These are phyloP conservation scores for Schizonepeta tenuifolia DNA, from an alignment of 257 asterid genomes.

Conservation along the genomic window DNA sequence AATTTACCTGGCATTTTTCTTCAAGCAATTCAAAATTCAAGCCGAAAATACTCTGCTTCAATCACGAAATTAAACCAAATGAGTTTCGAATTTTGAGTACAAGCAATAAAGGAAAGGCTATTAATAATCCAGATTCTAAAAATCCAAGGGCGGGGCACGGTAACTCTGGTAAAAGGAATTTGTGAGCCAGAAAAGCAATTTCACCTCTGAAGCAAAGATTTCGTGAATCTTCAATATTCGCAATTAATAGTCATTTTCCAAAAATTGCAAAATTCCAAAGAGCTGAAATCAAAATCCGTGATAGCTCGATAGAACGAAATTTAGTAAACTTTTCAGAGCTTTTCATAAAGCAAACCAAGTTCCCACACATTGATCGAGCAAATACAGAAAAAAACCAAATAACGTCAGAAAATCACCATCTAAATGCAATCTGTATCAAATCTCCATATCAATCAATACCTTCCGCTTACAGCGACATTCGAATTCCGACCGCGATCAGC, in stretches of 20 bases:
- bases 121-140: conserved; percentile 22
- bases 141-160: conserved; percentile 25
- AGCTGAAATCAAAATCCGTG: conserved; percentile 26
- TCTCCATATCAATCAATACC: conserved; percentile 29
- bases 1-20: conserved; percentile 71
- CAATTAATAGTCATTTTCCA: conserved; percentile 34
- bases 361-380: conserved; percentile 31
- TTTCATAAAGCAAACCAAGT: conserved; percentile 27
- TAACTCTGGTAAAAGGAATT: not conserved
- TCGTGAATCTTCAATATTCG: conserved; percentile 41
- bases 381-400: conserved; percentile 23
- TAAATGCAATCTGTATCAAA: conserved; percentile 17
- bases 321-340: conserved; percentile 32
- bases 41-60: conserved; percentile 46
- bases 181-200: conserved; percentile 14
- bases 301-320: conserved; percentile 29
- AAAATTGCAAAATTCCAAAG: conserved; percentile 32
- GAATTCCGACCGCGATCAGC: conserved; percentile 40
- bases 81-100: conserved; percentile 22
- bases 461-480: conserved; percentile 39
- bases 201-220: conserved; percentile 31
- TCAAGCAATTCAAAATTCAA: conserved; percentile 36
- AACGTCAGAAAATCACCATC: conserved; percentile 16
- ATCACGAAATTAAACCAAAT: conserved; percentile 31
- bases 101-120: conserved; percentile 9